A percentile compares a stretch with the other conserved stretches of the same genome.
phyloP scores from a whole-genome alignment of 2,329 filamentous ascomycete species.

The Amesomyces nigricolor region DNA sequence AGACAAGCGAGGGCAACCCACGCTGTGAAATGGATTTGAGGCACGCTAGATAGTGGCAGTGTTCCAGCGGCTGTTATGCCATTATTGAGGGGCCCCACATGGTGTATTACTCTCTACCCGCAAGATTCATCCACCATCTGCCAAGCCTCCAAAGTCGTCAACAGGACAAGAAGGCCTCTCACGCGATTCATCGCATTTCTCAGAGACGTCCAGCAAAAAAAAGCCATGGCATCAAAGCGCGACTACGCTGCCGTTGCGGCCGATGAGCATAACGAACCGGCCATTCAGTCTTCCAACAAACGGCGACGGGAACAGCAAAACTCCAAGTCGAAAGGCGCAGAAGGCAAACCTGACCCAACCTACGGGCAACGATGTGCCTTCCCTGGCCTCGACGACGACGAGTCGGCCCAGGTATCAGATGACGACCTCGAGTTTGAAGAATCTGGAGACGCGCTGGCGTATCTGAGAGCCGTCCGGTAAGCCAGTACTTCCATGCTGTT shows the following conservation, averaged over 20 bases:
- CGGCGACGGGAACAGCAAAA: slow-evolving; percentile 22
- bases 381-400: slow-evolving; percentile 49
- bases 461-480: slow-evolving; percentile 67
- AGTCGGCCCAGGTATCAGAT: slow-evolving; percentile 39
- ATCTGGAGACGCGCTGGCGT: slow-evolving; percentile 61
- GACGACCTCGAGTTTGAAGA: slow-evolving; percentile 63
- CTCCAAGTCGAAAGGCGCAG: slow-evolving; percentile 35
- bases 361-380: slow-evolving; percentile 71
- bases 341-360: slow-evolving; percentile 52
- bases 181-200: neutral
- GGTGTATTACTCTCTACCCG: too few species aligned
- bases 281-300: slow-evolving; percentile 20
- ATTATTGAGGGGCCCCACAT: too few species aligned
- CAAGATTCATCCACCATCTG: neutral
- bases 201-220: neutral
- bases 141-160: too few species aligned
- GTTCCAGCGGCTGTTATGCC: too few species aligned
- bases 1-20: too few species aligned
- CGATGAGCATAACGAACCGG: slow-evolving; percentile 18
- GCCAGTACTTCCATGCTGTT: slow-evolving; percentile 24
- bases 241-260: slow-evolving; percentile 15
- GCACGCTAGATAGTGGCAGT: too few species aligned
- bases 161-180: neutral
- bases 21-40: too few species aligned
- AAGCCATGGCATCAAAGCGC: slow-evolving; percentile 26